Evolutionary conservation across 108 stramenopile species (phyloP), one percentile per base, ranked within the genome.

Genomic region (Pseudonitzschia pungens): DNA sequence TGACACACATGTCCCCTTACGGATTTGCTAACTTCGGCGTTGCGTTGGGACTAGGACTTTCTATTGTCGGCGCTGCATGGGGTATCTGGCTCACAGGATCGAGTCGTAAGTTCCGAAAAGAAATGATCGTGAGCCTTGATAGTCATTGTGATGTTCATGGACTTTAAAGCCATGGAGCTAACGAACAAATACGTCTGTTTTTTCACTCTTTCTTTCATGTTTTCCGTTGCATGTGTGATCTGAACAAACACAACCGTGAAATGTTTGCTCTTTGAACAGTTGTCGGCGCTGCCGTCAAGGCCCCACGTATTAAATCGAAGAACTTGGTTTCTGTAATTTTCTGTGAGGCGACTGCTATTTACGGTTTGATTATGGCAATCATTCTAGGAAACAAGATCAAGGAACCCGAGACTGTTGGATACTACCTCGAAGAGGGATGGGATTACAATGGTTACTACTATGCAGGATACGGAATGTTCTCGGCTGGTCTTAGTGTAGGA

Each of bases 321-420:
- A 99, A 99, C 85, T 87, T 99, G 78, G 97, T 99, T 58, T 91
- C 90, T 75, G 96, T 99, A 44, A 99, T 99, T 87, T 99, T 99
- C 85, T 99, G 99, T 81, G 99, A 99, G 77, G 99, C 99, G 18
- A 98, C 98, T 15, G 99, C 99, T 40, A 99, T 99, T 66, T 99
- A 98, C 81, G 99, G 99, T 32, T 97, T 99, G 51, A 99, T 99
- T 71, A 94, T 99, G 90, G 98, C 99, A 45, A 99, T 99, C 72
- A 97, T 99, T 57, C 84, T 99, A 52, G 85, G 92, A 65, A 97
- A 94, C 82, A 97, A 98, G 73, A 86, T 99, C 71, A 96, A 96
- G 79, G 87, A 86, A 66, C 95, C 91, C 42, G 95, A 92, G 28
- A 78, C 81, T 32, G 78, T 79, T 24, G 54, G 59, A 60, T 79